A percentile compares a stretch with the other conserved stretches of the same genome.
Conservation (phyloP, 164 flowering plant species). For the Liquidambar formosana region DNA sequence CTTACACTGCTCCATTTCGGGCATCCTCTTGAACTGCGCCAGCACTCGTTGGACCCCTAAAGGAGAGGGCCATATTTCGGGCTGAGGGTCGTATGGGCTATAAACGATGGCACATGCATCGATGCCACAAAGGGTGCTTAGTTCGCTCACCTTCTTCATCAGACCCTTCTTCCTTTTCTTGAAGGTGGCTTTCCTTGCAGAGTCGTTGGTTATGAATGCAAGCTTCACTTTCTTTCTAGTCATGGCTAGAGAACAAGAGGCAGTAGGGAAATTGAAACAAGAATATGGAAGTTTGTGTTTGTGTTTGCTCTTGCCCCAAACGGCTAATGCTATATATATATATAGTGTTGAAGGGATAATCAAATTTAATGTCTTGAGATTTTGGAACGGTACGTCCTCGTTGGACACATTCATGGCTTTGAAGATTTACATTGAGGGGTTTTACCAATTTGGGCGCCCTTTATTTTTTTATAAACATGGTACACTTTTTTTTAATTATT, state of each 20-base stretch:
- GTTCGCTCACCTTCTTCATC: constrained; percentile 66
- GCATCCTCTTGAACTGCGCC: constrained; percentile 45
- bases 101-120: constrained; percentile 55
- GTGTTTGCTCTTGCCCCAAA: not conserved
- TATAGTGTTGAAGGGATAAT: constrained; percentile 6
- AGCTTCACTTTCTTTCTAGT: constrained; percentile 71
- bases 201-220: constrained; percentile 53
- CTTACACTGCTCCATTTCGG: constrained; percentile 70
- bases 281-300: not conserved
- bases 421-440: not conserved
- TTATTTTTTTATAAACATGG: too few species aligned
- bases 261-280: not conserved
- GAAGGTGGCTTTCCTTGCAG: constrained; percentile 58
- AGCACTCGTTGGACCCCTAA: constrained; percentile 39
- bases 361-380: not conserved
- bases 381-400: not conserved
- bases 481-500: too few species aligned
- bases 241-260: constrained; percentile 24
- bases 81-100: constrained; percentile 42
- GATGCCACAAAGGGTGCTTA: constrained; percentile 64
- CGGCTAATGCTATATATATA: constrained; percentile 8
- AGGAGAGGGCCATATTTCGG: constrained; percentile 62
- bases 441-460: not conserved
- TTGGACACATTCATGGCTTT: not conserved
- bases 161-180: constrained; percentile 68